Evolutionary conservation across 805 yeast species (phyloP).

Genomic region (Blastobotrys terrestris): DNA sequence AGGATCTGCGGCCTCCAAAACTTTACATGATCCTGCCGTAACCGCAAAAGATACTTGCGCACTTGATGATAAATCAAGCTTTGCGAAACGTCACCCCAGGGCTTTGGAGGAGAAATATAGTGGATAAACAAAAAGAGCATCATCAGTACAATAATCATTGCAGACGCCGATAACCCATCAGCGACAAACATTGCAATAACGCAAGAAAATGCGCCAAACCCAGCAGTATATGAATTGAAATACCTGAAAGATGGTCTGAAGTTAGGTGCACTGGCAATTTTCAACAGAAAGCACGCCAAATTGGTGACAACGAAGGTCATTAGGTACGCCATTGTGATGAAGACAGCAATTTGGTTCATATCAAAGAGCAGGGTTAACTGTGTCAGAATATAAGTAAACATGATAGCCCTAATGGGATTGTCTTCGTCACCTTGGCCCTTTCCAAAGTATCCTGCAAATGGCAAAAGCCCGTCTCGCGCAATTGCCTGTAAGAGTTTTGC

Average conservation of each 20-base stretch:
- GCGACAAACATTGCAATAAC: conserved; percentile 87
- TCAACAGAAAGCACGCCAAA: conserved; percentile 83
- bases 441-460: conserved; percentile 62
- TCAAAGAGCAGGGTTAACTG: conserved; percentile 85
- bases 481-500: conserved; percentile 88
- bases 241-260: conserved; percentile 92
- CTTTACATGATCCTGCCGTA: conserved; percentile 88
- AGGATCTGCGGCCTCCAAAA: conserved; percentile 98
- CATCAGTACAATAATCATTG: conserved; percentile 59
- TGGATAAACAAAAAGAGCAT: conserved; percentile 74
- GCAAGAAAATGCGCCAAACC: conserved; percentile 63
- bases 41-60: conserved; percentile 74
- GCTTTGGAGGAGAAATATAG: conserved; percentile 87
- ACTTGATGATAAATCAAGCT: conserved; percentile 94
- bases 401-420: conserved; percentile 54
- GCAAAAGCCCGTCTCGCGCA: conserved; percentile 82
- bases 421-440: conserved; percentile 44
- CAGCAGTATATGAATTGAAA: conserved; percentile 78
- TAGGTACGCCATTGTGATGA: conserved; percentile 93
- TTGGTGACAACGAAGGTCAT: conserved; percentile 95
- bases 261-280: conserved; percentile 93
- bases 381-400: conserved; percentile 74
- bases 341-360: conserved; percentile 88
- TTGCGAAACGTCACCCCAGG: conserved; percentile 98
- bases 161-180: conserved; percentile 82